These are phyloP conservation scores for Penicillium nucicola DNA, from an alignment of 495 filamentous ascomycete genomes.

Conservation along the genomic window DNA sequence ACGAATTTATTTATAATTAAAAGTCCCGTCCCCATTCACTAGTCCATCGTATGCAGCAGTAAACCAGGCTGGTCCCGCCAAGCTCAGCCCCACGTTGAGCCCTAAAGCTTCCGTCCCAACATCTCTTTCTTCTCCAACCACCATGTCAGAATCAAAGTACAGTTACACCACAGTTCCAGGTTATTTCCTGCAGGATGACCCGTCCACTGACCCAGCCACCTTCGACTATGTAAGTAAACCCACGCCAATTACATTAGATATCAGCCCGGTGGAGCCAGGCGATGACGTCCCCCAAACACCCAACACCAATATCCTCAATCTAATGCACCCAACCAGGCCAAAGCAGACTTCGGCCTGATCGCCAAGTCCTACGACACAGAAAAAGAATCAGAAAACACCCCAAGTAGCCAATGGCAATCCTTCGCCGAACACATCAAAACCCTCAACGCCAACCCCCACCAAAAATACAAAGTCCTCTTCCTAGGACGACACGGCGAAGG, in stretches of 20 bases:
- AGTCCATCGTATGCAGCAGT: too few relatives aligned
- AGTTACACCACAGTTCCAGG: constrained; percentile 50
- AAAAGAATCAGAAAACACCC: constrained; percentile 27
- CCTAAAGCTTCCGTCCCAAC: not conserved
- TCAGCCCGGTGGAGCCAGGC: not conserved
- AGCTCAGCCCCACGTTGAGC: too few relatives aligned
- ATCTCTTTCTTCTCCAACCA: not conserved
- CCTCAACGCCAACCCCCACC: constrained; percentile 48
- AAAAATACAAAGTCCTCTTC: constrained; percentile 65
- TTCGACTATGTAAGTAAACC: constrained; percentile 63
- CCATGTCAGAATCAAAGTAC: constrained; percentile 2
- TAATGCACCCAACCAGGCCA: constrained; percentile 17
- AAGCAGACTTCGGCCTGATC: constrained; percentile 66
- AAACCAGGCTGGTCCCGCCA: too few relatives aligned
- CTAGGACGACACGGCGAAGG: constrained; percentile 73
- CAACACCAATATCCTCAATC: not conserved
- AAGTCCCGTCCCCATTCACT: too few relatives aligned
- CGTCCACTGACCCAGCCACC: constrained; percentile 54
- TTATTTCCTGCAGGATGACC: constrained; percentile 72
- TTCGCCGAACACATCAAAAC: constrained; percentile 53
- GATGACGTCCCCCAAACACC: not conserved
- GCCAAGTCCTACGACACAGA: constrained; percentile 43
- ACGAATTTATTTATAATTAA: too few relatives aligned
- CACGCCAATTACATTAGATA: too few relatives aligned
- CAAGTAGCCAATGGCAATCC: constrained; percentile 60